Percentiles rank a stretch among this genome's conserved stretches.
These are phyloP conservation scores for Rubroshorea leprosula DNA, from an alignment of 345 rosid species.

Conservation along the genomic window DNA sequence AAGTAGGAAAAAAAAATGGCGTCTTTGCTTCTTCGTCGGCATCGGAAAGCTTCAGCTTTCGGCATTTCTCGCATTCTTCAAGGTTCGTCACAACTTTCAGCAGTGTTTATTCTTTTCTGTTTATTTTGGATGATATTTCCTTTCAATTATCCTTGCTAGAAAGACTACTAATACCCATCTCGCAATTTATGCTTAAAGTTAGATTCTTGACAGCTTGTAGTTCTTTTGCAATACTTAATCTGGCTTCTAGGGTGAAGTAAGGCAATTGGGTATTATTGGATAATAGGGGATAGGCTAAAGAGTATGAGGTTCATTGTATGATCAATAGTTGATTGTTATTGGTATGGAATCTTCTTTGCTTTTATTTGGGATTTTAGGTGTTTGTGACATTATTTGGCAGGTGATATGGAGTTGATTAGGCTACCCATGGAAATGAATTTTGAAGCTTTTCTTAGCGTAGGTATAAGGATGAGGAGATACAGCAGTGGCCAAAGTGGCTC, in stretches of 20 bases:
- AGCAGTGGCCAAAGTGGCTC: conserved; percentile 21
- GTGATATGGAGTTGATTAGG: conserved; percentile 27
- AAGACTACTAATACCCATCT: no score
- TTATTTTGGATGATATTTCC: background rate
- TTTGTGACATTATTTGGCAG: conserved; percentile 33
- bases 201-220: background rate
- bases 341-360: background rate
- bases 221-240: no score
- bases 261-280: no score
- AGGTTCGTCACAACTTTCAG: conserved; percentile 33
- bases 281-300: no score
- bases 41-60: conserved; percentile 47
- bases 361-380: conserved; percentile 9
- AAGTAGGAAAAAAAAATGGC: conserved; percentile 43
- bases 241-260: no score
- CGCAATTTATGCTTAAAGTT: background rate
- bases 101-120: conserved; percentile 1
- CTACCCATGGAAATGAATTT: conserved; percentile 31
- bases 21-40: conserved; percentile 44
- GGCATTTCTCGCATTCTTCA: conserved; percentile 41
- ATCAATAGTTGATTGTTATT: background rate
- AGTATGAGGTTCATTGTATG: background rate
- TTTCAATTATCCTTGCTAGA: background rate
- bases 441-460: conserved; percentile 21
- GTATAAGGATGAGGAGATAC: conserved; percentile 31